Evolutionary conservation across 2,329 filamentous ascomycete species (phyloP), one percentile per base, ranked within the genome.

Genomic region (Dendrostoma leiphaemia): DNA sequence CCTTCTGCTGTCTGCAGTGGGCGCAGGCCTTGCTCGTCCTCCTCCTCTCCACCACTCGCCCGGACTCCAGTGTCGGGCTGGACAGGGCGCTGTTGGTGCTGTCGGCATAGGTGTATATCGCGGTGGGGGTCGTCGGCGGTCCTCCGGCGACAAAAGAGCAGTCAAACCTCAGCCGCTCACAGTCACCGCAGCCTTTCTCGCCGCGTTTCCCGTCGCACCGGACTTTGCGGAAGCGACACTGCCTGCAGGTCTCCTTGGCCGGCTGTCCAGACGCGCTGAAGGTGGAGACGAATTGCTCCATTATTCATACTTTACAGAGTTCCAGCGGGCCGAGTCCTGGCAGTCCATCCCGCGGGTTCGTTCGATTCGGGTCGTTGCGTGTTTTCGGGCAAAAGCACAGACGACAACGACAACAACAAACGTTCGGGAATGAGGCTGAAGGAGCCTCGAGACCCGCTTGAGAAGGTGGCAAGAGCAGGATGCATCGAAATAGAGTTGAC

Each of bases 201-300:
- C 48, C 51, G 12, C 23, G 52, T 3, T 29, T 28, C 1, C 55
- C 55, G 31, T 57, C 55, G 10, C 55, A 57, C 13, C 52, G 50
- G 1, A 58, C 56, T 13, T 58, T 58, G 34, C 56, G 53, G 7
- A 56, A 56, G 4, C 56, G 34, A 41, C 56, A 58, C 10, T 58
- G 56, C 44, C 44, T 55, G 46, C 56, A 58, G 6, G 56, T 58
- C 10, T 58, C 56, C 41, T 58, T 58, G 29, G 56, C 48, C 26
- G 47, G 48, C 6, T 50, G 56, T 17, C 56, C 56, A 13, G 56
- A 48, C 19, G 56, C 56, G 52, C 56, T 58, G 45, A 58, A 55
- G 3, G 56, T 58, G 19, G 56, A 51, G 10, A 58, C 56, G 23
- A 49, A 58, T 46, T 58, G 56, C 52, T 58, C 56, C 56, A 58